Evolutionary conservation across 2,329 filamentous ascomycete species (phyloP), one percentile per base, ranked within the genome.

Genomic region (Ascochyta viciae-villosae): DNA sequence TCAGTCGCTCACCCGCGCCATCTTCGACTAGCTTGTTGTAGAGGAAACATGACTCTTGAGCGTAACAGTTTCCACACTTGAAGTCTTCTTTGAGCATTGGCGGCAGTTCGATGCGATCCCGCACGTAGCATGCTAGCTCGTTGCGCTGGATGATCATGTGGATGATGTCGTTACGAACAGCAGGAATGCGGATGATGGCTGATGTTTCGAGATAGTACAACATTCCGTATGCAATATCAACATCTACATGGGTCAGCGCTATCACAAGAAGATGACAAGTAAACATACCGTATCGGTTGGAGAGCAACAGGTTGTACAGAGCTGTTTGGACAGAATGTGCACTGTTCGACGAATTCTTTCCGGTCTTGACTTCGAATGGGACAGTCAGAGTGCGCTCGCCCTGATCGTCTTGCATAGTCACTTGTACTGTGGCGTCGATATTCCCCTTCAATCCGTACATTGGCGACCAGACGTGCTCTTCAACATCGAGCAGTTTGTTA

Each of bases 141-240:
- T 99, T 99, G 48, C 95, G 89, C 75, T 96, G 90, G 81, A 98
- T 93, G 56, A 99, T 90, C 92, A 99, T 96, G 66, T 97, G 92
- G 34, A 92, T 88, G 47, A 99, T 85, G 73, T 99, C 95, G 64
- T 92, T 89, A 34, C 91, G 86, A 54, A 98, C 85, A 6, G 91
- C 88, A 3, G 92, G 91, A 39, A 99, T 91, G 22, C 92, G 88
- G 64, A 91, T 87, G 12, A 89, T 96, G 63, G 91, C 89, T 0
- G 92, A 94, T 2, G 87, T 91, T 73, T 98, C 95, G 80, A 96
- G 89, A 71, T 99, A 99, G 75, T 97, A 99, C 10, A 99, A 80
- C 51, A 99, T 87, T 7, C 95, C 95, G 65, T 92, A 96, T 38
- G 87, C 87, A 58, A 98, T 89, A 50, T 96, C 88, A 52, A 98